These are phyloP conservation scores for Spergularia azorica DNA, from an alignment of 179 eudicot genomes.

Conservation along the genomic window DNA sequence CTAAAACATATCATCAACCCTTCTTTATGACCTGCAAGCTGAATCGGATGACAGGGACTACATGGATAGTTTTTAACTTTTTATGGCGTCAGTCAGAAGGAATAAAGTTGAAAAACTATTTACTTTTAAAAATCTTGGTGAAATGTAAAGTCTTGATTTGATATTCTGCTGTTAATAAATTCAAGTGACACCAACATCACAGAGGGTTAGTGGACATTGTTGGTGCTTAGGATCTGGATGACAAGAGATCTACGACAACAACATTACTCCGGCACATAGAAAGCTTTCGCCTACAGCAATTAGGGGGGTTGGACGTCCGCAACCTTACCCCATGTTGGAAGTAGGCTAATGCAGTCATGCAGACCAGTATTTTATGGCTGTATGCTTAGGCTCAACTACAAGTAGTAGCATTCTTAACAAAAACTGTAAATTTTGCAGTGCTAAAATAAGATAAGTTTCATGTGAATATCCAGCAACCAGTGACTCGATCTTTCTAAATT, in stretches of 20 bases:
- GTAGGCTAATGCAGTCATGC: too few species aligned
- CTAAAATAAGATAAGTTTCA: too few species aligned
- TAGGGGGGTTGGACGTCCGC: too few species aligned
- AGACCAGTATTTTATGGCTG: too few species aligned
- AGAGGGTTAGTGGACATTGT: not conserved
- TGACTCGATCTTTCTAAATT: too few species aligned
- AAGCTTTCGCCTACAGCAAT: too few species aligned
- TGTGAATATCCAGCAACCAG: too few species aligned
- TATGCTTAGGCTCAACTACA: too few species aligned
- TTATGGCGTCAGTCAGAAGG: not conserved
- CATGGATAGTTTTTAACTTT: not conserved
- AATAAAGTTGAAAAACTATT: conserved; percentile 15
- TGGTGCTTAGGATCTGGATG: conserved; percentile 12
- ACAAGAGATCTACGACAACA: not conserved
- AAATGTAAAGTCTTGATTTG: conserved; percentile 1
- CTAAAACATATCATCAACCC: conserved; percentile 7
- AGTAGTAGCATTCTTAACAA: too few species aligned
- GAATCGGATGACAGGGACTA: conserved; percentile 13
- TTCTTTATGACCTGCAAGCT: conserved; percentile 18
- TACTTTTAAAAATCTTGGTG: not conserved
- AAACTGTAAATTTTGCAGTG: too few species aligned
- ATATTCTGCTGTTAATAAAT: conserved; percentile 11
- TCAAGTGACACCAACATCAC: not conserved
- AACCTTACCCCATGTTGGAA: too few species aligned
- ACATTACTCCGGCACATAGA: not conserved